Evolutionary conservation across 345 rosid species (phyloP).

Genomic region (Clarkia xantiana): DNA sequence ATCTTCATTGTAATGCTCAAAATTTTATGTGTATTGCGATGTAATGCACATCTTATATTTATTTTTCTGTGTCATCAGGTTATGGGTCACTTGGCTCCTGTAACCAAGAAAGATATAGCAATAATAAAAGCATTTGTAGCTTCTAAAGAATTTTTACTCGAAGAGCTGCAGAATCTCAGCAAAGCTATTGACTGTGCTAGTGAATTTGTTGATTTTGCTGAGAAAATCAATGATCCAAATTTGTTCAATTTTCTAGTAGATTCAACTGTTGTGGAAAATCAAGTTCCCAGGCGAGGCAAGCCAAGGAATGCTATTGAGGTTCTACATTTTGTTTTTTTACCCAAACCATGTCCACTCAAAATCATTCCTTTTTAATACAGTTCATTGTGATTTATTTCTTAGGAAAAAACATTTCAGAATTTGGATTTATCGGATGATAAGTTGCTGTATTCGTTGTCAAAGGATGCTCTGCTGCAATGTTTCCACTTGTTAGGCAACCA

Average conservation of each 20-base stretch:
- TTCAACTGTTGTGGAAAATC: conserved; percentile 17
- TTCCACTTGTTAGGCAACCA: conserved; percentile 57
- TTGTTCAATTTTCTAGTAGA: conserved; percentile 24
- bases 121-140: conserved; percentile 55
- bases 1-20: background rate
- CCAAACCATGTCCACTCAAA: too few species aligned
- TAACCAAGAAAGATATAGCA: conserved; percentile 26
- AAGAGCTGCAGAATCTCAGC: conserved; percentile 55
- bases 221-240: conserved; percentile 28
- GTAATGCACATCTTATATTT: background rate
- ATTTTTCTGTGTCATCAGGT: conserved; percentile 23
- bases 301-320: conserved; percentile 70
- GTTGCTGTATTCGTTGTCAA: conserved; percentile 15
- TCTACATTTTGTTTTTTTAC: too few species aligned
- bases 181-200: conserved; percentile 31
- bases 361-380: conserved; percentile 6
- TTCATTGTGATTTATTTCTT: conserved; percentile 13
- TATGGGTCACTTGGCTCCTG: conserved; percentile 26
- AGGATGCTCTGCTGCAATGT: conserved; percentile 32
- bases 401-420: conserved; percentile 36
- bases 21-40: background rate
- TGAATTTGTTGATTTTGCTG: conserved; percentile 30
- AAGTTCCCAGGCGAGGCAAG: conserved; percentile 42
- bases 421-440: conserved; percentile 25
- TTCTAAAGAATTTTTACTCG: conserved; percentile 50